These are phyloP conservation scores for Scalesia atractyloides DNA, from an alignment of 129 eudicot genomes.

Conservation along the genomic window DNA sequence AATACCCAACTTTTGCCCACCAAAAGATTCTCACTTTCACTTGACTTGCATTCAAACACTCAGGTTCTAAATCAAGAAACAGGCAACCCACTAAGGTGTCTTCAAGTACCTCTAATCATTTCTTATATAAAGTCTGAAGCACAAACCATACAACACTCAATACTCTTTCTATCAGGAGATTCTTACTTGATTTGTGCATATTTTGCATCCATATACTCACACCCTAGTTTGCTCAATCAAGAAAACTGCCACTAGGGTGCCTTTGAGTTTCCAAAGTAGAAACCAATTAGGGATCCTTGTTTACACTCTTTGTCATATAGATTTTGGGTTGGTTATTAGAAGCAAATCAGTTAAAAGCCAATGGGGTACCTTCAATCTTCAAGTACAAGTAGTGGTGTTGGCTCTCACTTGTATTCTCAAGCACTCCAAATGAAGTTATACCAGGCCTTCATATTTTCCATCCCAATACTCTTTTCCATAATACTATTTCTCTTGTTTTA, in stretches of 20 bases:
- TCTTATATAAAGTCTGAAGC: conserved; percentile 32
- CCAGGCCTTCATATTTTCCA: conserved; percentile 70
- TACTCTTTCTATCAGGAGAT: conserved; percentile 16
- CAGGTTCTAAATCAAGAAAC: conserved; percentile 23
- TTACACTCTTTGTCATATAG: conserved; percentile 11
- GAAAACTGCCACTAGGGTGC: conserved; percentile 19
- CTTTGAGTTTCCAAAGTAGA: conserved; percentile 18
- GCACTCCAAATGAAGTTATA: conserved; percentile 59
- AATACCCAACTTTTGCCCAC: conserved; percentile 22
- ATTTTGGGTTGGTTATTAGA: conserved; percentile 10
- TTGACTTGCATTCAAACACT: conserved; percentile 22
- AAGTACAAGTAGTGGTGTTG: conserved; percentile 36
- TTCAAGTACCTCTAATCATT: conserved; percentile 19
- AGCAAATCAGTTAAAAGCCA: conserved; percentile 20
- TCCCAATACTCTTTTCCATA: conserved; percentile 67
- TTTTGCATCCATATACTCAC: conserved; percentile 9
- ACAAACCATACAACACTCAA: conserved; percentile 14
- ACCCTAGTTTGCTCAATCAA: conserved; percentile 17
- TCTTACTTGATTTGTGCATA: conserved; percentile 19
- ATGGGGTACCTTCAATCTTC: conserved; percentile 57
- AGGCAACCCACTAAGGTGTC: conserved; percentile 25
- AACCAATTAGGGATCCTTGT: conserved; percentile 6
- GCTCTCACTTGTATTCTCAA: conserved; percentile 60
- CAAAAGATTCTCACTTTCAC: conserved; percentile 39
- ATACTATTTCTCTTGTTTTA: conserved; percentile 66